A percentile compares a stretch with the other conserved stretches of the same genome.
These are phyloP conservation scores for Plasmodium gonderi DNA, from an alignment of 169 alveolate genomes.

Conservation along the genomic window DNA sequence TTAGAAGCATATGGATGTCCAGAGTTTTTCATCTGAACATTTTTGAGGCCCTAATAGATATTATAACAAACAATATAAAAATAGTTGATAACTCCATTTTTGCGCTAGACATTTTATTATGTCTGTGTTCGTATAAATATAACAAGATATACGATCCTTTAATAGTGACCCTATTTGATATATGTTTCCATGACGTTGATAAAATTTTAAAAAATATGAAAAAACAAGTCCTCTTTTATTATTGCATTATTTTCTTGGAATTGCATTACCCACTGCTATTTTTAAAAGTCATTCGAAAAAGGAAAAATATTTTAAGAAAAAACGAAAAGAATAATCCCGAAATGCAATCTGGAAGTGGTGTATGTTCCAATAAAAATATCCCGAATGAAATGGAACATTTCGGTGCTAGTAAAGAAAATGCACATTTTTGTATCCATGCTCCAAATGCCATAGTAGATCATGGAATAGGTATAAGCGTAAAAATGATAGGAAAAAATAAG, in stretches of 20 bases:
- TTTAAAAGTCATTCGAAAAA: slow-evolving; percentile 24
- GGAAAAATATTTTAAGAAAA: neutral
- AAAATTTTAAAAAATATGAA: slow-evolving; percentile 63
- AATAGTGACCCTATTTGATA: slow-evolving; percentile 27
- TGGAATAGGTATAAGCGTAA: neutral
- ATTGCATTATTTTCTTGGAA: slow-evolving; percentile 57
- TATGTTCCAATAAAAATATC: neutral
- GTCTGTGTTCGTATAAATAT: slow-evolving; percentile 65
- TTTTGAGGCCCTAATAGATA: slow-evolving; percentile 34
- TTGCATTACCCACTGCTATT: slow-evolving; percentile 48
- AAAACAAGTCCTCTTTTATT: slow-evolving; percentile 47
- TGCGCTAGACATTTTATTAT: slow-evolving; percentile 52
- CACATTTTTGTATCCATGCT: neutral
- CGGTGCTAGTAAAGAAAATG: neutral
- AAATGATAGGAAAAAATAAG: neutral
- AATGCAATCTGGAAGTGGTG: neutral
- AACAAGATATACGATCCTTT: slow-evolving; percentile 13
- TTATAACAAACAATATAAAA: slow-evolving; percentile 37
- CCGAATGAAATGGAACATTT: neutral
- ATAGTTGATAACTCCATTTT: slow-evolving; percentile 36
- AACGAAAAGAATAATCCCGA: neutral
- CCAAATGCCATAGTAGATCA: neutral
- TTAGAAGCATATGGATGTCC: slow-evolving; percentile 73
- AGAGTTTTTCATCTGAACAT: slow-evolving; percentile 61
- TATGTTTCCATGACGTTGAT: slow-evolving; percentile 54